Conservation (phyloP, 2,329 filamentous ascomycete species). For the Cercospora zeae-maydis region DNA sequence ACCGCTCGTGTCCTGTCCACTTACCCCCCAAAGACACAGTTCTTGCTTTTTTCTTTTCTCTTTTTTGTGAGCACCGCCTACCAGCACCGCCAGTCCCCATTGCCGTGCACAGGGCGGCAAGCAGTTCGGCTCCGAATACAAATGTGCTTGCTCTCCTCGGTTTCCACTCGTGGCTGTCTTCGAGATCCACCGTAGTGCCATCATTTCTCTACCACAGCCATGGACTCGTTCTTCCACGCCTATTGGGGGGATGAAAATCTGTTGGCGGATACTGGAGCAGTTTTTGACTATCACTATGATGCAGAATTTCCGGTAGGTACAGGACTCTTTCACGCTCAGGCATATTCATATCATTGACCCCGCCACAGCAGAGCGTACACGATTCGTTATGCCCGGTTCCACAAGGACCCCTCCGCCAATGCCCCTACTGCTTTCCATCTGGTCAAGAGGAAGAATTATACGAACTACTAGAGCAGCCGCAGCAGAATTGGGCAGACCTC, state of each 20-base stretch:
- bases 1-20: neutral
- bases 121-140: conserved; percentile 5
- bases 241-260: neutral
- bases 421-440: neutral
- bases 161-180: neutral
- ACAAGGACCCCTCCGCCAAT: neutral
- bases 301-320: neutral
- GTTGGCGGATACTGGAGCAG: neutral
- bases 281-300: neutral
- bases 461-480: neutral
- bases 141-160: neutral
- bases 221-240: neutral
- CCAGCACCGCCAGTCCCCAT: neutral
- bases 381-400: neutral
- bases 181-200: neutral
- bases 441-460: neutral
- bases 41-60: neutral
- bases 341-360: neutral
- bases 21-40: neutral
- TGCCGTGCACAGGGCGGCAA: neutral
- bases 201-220: neutral
- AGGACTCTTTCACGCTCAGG: neutral
- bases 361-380: neutral
- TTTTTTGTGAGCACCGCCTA: neutral
- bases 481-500: neutral